Percentiles rank a stretch among this genome's conserved stretches.
These are phyloP conservation scores for Akanthomyces lecanii DNA, from an alignment of 2,329 filamentous ascomycete genomes.

Conservation along the genomic window DNA sequence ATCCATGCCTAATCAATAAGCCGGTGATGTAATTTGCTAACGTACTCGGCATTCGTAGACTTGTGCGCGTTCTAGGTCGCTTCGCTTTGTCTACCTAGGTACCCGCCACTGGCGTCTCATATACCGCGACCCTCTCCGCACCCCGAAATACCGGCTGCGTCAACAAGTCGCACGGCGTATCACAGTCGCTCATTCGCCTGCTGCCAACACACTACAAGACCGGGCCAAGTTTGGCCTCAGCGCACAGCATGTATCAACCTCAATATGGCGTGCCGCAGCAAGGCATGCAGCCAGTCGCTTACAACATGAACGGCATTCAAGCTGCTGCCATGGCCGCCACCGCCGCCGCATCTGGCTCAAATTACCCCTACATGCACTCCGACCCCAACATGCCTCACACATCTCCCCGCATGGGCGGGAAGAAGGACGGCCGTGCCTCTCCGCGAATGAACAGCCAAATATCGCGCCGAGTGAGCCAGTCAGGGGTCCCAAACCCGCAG, in stretches of 20 bases:
- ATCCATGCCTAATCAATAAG: conserved; percentile 5
- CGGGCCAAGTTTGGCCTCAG: conserved; percentile 21
- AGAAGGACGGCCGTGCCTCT: conserved; percentile 68
- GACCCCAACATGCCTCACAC: conserved; percentile 65
- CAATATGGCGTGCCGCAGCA: conserved; percentile 69
- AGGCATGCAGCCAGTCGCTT: conserved; percentile 62
- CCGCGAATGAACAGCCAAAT: conserved; percentile 67
- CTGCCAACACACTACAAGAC: conserved; percentile 24
- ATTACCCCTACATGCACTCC: conserved; percentile 67
- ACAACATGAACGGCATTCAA: conserved; percentile 77
- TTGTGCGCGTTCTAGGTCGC: background rate
- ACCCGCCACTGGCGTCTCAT: conserved; percentile 9
- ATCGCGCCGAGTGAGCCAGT: conserved; percentile 70
- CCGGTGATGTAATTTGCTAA: conserved; percentile 15
- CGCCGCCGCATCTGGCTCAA: conserved; percentile 81
- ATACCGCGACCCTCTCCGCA: conserved; percentile 13
- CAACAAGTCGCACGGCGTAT: conserved; percentile 8
- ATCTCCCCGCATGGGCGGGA: conserved; percentile 73
- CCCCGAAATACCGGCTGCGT: conserved; percentile 16
- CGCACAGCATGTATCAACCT: conserved; percentile 65
- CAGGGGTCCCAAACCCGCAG: conserved; percentile 67
- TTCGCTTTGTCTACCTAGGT: background rate
- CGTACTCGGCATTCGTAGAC: conserved; percentile 8
- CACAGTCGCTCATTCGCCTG: background rate
- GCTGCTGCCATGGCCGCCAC: conserved; percentile 90